Evolutionary conservation across 2,329 filamentous ascomycete species (phyloP), one percentile per base, ranked within the genome.

Genomic region (Cadophora sp.): DNA sequence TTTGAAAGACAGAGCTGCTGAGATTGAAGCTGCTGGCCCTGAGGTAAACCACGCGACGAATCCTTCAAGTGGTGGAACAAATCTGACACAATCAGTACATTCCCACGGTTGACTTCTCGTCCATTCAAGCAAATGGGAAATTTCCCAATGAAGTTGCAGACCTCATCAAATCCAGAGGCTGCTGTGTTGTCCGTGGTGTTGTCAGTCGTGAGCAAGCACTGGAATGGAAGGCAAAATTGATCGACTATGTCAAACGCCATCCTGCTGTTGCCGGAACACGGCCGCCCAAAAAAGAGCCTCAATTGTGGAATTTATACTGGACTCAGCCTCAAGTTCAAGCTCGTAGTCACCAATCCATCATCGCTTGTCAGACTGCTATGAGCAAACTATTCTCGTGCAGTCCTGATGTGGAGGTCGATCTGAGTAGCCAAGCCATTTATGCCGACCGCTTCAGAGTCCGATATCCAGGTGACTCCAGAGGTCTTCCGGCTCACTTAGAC

Each of bases 241-340:
- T 62, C 43, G 50, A 48, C 50, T 66, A 66, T 33, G 59, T 66
- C 18, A 48, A 27, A 48, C 48, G 51, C n/a, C 64, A 66, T 33
- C 64, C 64, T 8, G 24, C 22, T 48, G 27, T 66, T 47, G 64
- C 64, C 47, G 64, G 64, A 22, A 61, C 14, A 24, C 64, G 59
- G 18, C 22, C 39, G 3, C 59, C 59, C 2, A 36, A n/a, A 13
- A 7, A 62, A 22, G 50, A 56, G 3, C 64, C 64, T 20, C 58
- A 56, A 62, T 62, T 51, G 33, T 66, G 64, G 64, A 66, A 62
- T n/a, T 30, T 59, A 11, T 66, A 66, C 39, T 66, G 64, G 64
- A 66, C 58, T 50, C 55, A 51, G 50, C 41, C 64, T 39, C 64
- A 66, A 58, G 9, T 66, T 47, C 22, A 56, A 62, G 64, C 56